Evolutionary conservation across 192 early-diverging fungal species (phyloP).

Genomic region (Backusella luteola): DNA sequence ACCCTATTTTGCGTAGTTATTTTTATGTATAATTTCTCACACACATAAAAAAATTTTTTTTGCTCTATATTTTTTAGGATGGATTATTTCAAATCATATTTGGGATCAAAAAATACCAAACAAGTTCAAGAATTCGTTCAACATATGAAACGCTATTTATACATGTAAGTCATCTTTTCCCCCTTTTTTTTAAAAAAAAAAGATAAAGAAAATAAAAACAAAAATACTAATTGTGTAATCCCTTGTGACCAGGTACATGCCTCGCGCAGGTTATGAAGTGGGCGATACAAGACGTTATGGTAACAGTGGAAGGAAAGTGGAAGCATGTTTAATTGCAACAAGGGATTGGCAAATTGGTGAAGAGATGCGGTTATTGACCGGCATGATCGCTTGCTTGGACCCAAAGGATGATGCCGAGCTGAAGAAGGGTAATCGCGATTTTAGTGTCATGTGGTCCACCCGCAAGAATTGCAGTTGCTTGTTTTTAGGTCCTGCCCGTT

Average conservation of each 20-base stretch:
- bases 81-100: constrained; percentile 34
- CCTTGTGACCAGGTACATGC: constrained; percentile 40
- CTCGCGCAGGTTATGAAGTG: constrained; percentile 57
- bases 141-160: constrained; percentile 41
- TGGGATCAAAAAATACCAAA: constrained; percentile 31
- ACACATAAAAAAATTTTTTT: background rate
- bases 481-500: constrained; percentile 62
- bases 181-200: background rate
- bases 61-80: constrained; percentile 26
- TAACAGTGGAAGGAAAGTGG: constrained; percentile 36
- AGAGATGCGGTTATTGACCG: constrained; percentile 51
- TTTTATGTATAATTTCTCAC: background rate
- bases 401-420: constrained; percentile 52
- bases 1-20: background rate
- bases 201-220: background rate
- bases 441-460: constrained; percentile 47
- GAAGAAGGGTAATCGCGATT: constrained; percentile 47
- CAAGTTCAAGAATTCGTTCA: constrained; percentile 38
- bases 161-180: constrained; percentile 24
- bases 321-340: constrained; percentile 56
- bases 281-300: constrained; percentile 52
- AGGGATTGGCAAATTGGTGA: constrained; percentile 46
- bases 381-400: constrained; percentile 49
- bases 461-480: constrained; percentile 49
- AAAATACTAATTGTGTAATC: constrained; percentile 10